Evolutionary conservation across 495 filamentous ascomycete species (phyloP).

Genomic region (Tuber umbilicatum): DNA sequence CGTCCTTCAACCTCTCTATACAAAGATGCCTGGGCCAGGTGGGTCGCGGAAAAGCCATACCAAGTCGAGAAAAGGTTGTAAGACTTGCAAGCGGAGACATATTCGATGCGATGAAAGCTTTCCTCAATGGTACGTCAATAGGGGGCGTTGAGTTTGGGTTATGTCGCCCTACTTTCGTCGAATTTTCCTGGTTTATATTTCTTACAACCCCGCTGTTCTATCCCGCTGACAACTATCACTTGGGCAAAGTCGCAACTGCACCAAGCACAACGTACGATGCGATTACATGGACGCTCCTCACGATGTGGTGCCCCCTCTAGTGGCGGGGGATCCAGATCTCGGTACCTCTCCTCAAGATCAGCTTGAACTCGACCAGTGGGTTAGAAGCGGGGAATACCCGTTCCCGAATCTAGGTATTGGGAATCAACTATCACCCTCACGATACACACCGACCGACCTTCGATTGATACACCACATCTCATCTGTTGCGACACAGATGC

Average conservation of each 20-base stretch:
- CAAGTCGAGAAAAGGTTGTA: slow-evolving; percentile 95
- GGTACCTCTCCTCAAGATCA: slow-evolving; percentile 55
- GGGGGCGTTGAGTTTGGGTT: slow-evolving; percentile 5
- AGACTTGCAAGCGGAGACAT: slow-evolving; percentile 93
- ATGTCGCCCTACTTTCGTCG: slow-evolving; percentile 17
- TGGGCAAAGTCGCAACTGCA: slow-evolving; percentile 78
- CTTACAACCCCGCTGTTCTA: slow-evolving; percentile 15
- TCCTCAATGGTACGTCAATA: slow-evolving; percentile 76
- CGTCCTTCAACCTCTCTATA: slow-evolving; percentile 14
- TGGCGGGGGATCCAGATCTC: slow-evolving; percentile 73
- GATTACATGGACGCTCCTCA: slow-evolving; percentile 82
- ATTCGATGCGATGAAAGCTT: slow-evolving; percentile 97
- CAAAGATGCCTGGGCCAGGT: slow-evolving; percentile 35
- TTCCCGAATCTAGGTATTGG: slow-evolving; percentile 75
- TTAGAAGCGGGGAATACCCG: slow-evolving; percentile 73
- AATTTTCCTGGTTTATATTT: slow-evolving; percentile 19
- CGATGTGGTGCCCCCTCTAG: slow-evolving; percentile 59
- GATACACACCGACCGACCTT: slow-evolving; percentile 66
- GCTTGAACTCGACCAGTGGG: slow-evolving; percentile 73
- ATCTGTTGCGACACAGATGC: slow-evolving; percentile 74
- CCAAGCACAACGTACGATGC: slow-evolving; percentile 95
- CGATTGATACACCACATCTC: slow-evolving; percentile 88
- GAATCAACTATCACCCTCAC: slow-evolving; percentile 56
- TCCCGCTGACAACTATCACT: slow-evolving; percentile 31
- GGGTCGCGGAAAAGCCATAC: slow-evolving; percentile 63